These are phyloP conservation scores for Mucor circinelloides DNA, from an alignment of 371 early-diverging fungal species.

Conservation along the genomic window DNA sequence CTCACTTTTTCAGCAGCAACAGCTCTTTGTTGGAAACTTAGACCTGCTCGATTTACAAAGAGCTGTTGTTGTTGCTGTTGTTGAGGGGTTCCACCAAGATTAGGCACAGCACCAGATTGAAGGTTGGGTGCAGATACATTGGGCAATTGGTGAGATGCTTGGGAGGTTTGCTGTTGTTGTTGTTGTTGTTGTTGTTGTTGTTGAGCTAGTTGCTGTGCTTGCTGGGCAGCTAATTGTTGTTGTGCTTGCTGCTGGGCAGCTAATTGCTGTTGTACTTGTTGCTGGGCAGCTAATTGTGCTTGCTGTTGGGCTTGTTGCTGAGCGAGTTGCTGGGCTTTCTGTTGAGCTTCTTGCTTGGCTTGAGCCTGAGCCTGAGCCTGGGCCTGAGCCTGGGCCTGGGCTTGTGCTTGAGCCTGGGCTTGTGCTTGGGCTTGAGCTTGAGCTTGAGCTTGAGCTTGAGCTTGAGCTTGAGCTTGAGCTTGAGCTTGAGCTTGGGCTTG, in stretches of 20 bases:
- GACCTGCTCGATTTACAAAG: not conserved
- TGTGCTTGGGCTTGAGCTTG: slow-evolving; percentile 14
- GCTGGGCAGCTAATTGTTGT: not conserved
- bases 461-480: slow-evolving; percentile 13
- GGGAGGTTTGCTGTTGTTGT: not conserved
- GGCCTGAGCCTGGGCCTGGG: slow-evolving; percentile 19
- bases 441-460: slow-evolving; percentile 17
- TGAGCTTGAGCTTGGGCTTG: slow-evolving; percentile 20
- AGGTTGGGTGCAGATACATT: slow-evolving; percentile 8
- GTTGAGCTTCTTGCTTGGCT: slow-evolving; percentile 15
- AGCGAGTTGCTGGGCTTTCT: slow-evolving; percentile 21
- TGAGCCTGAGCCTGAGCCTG: slow-evolving; percentile 13
- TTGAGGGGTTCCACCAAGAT: slow-evolving; percentile 6
- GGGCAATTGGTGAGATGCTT: slow-evolving; percentile 3
- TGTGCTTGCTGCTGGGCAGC: slow-evolving; percentile 15
- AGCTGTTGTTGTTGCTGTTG: not conserved
- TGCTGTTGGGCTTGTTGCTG: slow-evolving; percentile 24
- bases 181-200: not conserved
- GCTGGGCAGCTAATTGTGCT: slow-evolving; percentile 6
- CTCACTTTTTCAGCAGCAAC: slow-evolving; percentile 48
- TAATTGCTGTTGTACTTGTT: slow-evolving; percentile 12
- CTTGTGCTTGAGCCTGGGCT: slow-evolving; percentile 19
- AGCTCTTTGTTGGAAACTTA: slow-evolving; percentile 18
- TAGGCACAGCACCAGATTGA: slow-evolving; percentile 9
- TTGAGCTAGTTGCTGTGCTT: not conserved